Base-by-base conservation (phyloP, 2,329 filamentous ascomycete genomes). In the Xenoacremonium recifei region DNA sequence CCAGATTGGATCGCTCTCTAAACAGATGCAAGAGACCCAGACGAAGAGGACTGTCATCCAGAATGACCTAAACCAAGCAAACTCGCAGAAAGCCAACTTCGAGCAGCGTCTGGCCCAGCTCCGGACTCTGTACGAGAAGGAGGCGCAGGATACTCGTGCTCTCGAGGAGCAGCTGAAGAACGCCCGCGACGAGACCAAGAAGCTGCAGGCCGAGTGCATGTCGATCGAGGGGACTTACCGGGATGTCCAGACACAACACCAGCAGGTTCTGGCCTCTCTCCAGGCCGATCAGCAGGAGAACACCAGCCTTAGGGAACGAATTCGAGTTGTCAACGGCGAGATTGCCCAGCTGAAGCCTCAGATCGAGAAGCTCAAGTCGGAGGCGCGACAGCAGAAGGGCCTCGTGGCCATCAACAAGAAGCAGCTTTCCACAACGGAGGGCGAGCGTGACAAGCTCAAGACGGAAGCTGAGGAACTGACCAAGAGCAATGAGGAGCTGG, bases 401-500 rank as follows among this genome's bases (percentile, higher is more conserved):
- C 76, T 97, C 51, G 92, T 95, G 21, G 91, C 93, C 32, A 99
- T 99, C 70, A 96, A 96, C 71, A 97, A 95, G 76, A 99, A 99
- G 71, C 93, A 99, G 68, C 73, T 97, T 46, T 81, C 85, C 25
- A 96, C 91, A 1, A 89, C 86, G 43, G 93, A 99, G 65, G 80
- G 80, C 35, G 92, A 97, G 64, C 81, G 88, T 21, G 92, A 97
- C 47, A 92, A 89, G 71, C 73, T 96, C 29, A 91, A 90, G 70
- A 71, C 74, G 2, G 92, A 97, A 64, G 84, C 85, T 33, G 84
- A 84, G 44, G 82, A 81, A 38, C 76, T 85, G 50, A 77, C 69
- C 63, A 85, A 76, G 73, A 81, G 71, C 57, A 80, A 71, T 54
- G 80, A 80, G 59, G 84, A 82, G 46, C 67, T 70, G 39, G 68